Evolutionary conservation across 164 flowering plant genomes (phyloP), one percentile per base, ranked within the genome.

Genomic region (Liquidambar formosana): DNA sequence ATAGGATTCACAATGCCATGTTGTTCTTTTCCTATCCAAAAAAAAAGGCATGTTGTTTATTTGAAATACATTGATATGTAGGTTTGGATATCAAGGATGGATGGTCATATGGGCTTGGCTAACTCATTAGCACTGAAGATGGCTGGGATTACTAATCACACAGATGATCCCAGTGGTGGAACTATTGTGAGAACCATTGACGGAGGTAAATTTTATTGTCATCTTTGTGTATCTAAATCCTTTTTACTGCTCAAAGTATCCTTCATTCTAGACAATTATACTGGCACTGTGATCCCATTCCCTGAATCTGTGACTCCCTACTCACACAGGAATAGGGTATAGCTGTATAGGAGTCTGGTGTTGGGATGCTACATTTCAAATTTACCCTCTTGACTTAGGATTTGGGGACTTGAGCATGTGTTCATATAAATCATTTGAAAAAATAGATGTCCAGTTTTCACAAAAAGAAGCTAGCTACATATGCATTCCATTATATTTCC

Each of bases 51-150:
- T n/a, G n/a, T 33, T 61, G 61, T 44, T 46, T 57, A 25, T 47
- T 38, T 47, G 47, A 70, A 15, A 28, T 66, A 14, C 44, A 49
- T 64, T 64, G 4, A 44, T 62, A 43, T 73, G 38, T 73, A 94
- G 99, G 94, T 92, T 63, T 92, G 97, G 97, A 69, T 94, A 48
- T 76, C 88, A 26, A 85, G 99, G 74, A 86, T 85, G 88, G 99
- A 92, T 86, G 97, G 97, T 67, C 99, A 94, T 74, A 94, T 91
- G 96, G 96, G 97, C 48, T 85, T 94, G 83, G 97, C 97, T 25
- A 94, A 94, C 74, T 85, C 97, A 26, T 28, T 85, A 71, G 89
- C 97, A 21, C 80, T 91, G 19, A 79, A 74, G 61, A 59, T 89
- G 66, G 94, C 95, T 76, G 93, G 89, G 38, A 78, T 94, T 73